Conservation (phyloP, 306 rosid species). For the Pyrus pyrifolia region DNA sequence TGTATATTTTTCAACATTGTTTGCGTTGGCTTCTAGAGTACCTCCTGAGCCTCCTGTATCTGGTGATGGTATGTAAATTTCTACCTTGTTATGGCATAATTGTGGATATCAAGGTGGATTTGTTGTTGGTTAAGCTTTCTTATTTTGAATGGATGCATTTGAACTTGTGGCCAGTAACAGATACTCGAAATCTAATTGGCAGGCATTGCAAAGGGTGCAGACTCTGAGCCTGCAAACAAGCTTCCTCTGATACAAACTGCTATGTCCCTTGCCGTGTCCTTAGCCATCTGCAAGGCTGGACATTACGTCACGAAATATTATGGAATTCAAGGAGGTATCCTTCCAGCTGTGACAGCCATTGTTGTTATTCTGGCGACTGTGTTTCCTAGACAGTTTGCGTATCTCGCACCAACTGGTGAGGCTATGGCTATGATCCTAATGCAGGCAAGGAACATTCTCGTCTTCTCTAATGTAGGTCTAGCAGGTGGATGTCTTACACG, state of each 20-base stretch:
- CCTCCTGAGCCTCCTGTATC: slow-evolving; percentile 52
- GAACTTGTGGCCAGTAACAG: slow-evolving; percentile 1
- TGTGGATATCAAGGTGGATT: background rate
- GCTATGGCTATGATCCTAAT: slow-evolving; percentile 44
- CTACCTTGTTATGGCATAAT: background rate
- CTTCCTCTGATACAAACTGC: slow-evolving; percentile 36
- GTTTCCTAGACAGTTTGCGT: slow-evolving; percentile 30
- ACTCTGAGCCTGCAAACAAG: slow-evolving; percentile 18
- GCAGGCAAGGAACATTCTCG: slow-evolving; percentile 22
- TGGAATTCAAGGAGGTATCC: slow-evolving; percentile 39
- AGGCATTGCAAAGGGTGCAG: slow-evolving; percentile 18
- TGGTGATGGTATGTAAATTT: slow-evolving; percentile 26
- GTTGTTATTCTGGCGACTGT: slow-evolving; percentile 35
- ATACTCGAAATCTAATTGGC: background rate
- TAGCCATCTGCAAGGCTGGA: slow-evolving; percentile 45
- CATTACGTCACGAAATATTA: slow-evolving; percentile 28
- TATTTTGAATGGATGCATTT: background rate
- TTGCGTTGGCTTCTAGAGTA: slow-evolving; percentile 55
- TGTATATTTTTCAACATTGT: slow-evolving; percentile 57
- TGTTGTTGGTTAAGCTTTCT: background rate
- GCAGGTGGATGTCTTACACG: no score
- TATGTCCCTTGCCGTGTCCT: slow-evolving; percentile 32
- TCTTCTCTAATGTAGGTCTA: background rate
- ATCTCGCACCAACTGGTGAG: slow-evolving; percentile 47
- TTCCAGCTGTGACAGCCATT: slow-evolving; percentile 42